Evolutionary conservation across 2,329 filamentous ascomycete species (phyloP), one percentile per base, ranked within the genome.

Genomic region (Canariomyces notabilis): DNA sequence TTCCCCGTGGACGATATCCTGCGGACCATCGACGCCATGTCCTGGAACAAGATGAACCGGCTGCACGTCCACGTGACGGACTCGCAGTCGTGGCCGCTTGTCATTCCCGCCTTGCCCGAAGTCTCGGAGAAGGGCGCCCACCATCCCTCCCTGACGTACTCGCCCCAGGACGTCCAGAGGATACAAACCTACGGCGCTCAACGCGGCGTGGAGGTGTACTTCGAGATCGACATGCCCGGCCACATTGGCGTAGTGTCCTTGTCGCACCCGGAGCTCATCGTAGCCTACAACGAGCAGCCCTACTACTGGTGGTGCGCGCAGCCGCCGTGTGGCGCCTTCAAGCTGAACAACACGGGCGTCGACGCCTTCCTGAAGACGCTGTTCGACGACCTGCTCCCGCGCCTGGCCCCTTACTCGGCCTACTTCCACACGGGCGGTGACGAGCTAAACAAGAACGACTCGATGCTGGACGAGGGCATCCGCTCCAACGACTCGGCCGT

Each of bases 341-440:
- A 86, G 63, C 76, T 95, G 46, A 91, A 93, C 66, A 82, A 80
- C 44, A 68, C 80, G 1, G 75, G 68, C 1, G 87, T 93, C 2
- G 76, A 83, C 57, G 67, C 74, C 1, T 94, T 95, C 64, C 65
- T 95, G 9, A 77, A 85, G 46, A 83, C 66, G 31, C 67, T 95
- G 12, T 84, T 89, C 57, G 73, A 74, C n/a, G 89, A 95, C 60
- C 61, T 95, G 19, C 69, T 94, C 43, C 88, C 89, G 12, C 76
- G 87, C 21, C 64, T 89, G 9, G 68, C 72, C 7, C 80, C 83
- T 0, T 88, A 87, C 64, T 75, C 83, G 2, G 69, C 79, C 6
- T 80, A 91, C 67, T 94, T 91, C 71, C 89, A 95, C 67, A 86
- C 86, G 1, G 89, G 89, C 36, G 89, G 89, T 44, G 89, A 95